These are phyloP conservation scores for Penicillium sp. DNA, from an alignment of 2,329 filamentous ascomycete genomes.

Conservation along the genomic window DNA sequence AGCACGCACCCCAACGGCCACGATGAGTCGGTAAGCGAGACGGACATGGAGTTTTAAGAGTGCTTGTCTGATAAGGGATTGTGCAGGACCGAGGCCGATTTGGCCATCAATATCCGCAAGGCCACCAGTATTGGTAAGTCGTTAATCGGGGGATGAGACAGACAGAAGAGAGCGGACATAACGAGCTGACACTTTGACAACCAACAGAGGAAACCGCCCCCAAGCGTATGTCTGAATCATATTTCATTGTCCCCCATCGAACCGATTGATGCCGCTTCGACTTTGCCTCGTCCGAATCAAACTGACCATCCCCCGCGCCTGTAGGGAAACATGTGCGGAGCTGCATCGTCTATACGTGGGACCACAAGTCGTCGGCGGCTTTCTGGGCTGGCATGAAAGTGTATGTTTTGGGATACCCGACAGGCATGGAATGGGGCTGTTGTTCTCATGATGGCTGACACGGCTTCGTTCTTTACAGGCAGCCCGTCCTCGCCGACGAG, in stretches of 20 bases:
- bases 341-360: conserved; percentile 98
- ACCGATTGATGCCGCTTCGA: conserved; percentile 6
- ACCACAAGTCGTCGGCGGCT: conserved; percentile 86
- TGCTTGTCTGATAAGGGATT: conserved; percentile 3
- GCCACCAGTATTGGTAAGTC: conserved; percentile 53
- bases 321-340: conserved; percentile 86
- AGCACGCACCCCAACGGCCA: conserved; percentile 43
- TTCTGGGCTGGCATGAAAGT: conserved; percentile 99
- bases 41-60: neutral
- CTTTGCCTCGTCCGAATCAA: conserved; percentile 1
- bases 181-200: conserved; percentile 15
- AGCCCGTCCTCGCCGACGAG: conserved; percentile 96
- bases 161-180: conserved; percentile 1
- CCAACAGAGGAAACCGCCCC: conserved; percentile 55
- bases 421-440: neutral
- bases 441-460: conserved; percentile 8
- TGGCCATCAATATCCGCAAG: conserved; percentile 59
- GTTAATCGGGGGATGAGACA: conserved; percentile 1
- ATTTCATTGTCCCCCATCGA: conserved; percentile 3
- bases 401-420: conserved; percentile 46
- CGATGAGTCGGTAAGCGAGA: conserved; percentile 51
- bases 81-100: conserved; percentile 52
- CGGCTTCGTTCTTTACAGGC: conserved; percentile 45
- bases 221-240: conserved; percentile 45
- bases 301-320: conserved; percentile 6